Evolutionary conservation across 768 basidiomycete genomes (phyloP).

Genomic region (Tricholoma hemisulphureum): DNA sequence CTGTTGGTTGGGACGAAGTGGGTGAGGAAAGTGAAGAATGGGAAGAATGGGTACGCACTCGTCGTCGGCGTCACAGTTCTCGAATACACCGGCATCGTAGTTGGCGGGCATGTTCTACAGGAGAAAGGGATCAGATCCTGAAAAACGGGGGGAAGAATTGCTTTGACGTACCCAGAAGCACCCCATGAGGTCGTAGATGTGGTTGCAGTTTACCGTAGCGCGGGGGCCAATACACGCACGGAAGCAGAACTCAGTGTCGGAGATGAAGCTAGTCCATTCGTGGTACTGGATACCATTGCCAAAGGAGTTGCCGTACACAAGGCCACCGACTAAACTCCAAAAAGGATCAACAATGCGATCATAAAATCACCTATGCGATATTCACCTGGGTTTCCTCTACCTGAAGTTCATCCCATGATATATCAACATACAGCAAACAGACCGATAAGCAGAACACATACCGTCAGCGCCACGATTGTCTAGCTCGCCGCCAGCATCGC

Average conservation of each 20-base stretch:
- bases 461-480: slow-evolving; percentile 57
- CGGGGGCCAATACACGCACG: slow-evolving; percentile 66
- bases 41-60: slow-evolving; percentile 30
- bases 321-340: slow-evolving; percentile 53
- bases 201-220: slow-evolving; percentile 62
- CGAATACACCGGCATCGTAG: slow-evolving; percentile 59
- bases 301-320: slow-evolving; percentile 67
- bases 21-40: neutral
- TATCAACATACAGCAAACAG: neutral
- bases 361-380: neutral
- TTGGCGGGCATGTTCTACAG: slow-evolving; percentile 73
- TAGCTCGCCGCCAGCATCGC: slow-evolving; percentile 49
- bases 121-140: neutral
- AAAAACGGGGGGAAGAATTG: neutral
- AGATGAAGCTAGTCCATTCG: slow-evolving; percentile 87
- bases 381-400: slow-evolving; percentile 48
- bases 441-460: slow-evolving; percentile 6
- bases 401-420: slow-evolving; percentile 2
- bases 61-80: slow-evolving; percentile 63
- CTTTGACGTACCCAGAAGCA: slow-evolving; percentile 45
- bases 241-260: slow-evolving; percentile 64
- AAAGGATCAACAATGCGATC: slow-evolving; percentile 20
- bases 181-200: slow-evolving; percentile 75
- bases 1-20: slow-evolving; percentile 20
- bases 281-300: slow-evolving; percentile 54